Evolutionary conservation across 192 early-diverging fungal species (phyloP), one percentile per base, ranked within the genome.

Genomic region (Lobosporangium transversale): DNA sequence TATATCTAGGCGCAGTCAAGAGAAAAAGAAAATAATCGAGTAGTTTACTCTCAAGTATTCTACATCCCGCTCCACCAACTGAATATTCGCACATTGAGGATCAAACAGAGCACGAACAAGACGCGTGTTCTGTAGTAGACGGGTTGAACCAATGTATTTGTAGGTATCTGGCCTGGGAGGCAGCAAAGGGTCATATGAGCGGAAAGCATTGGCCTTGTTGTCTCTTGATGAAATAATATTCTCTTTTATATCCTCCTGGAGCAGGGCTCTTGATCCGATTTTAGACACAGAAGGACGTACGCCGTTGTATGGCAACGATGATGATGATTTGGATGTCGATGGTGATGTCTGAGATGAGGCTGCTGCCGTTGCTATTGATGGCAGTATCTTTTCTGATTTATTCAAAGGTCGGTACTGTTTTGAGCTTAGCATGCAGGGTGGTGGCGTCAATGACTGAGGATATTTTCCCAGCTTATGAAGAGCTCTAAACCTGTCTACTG

Each of bases 21-120:
- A 40, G 14, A 40, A 40, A 40, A 40, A 40, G n/a, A n/a, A n/a
- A n/a, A n/a, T n/a, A n/a, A n/a, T n/a, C n/a, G n/a, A n/a, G n/a
- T n/a, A n/a, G n/a, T 3, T 42, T 71, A 71, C 68, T 37, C 68
- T 29, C n/a, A 71, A 20, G 40, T 71, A 57, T 15, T 62, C 53
- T 9, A 71, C 43, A 23, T 71, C 68, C 10, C 68, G 53, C 12
- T 71, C 68, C n/a, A 63, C 32, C 27, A 71, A 30, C 27, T 62
- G 33, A 15, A 32, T 21, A 6, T 32, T 45, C 0, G 27, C 53
- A 27, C 43, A 43, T 17, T 37, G 27, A 17, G 53, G 60, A 14
- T 71, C 60, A 2, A 32, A 15, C 12, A 71, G 27, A 4, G 68
- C 60, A 3, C 37, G 54, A 21, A 71, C 24, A 24, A 71, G 37